Percentiles rank a stretch among this genome's conserved stretches.
These are phyloP conservation scores for Eudorina sp. DNA, from an alignment of 139 green algal species.

Conservation along the genomic window DNA sequence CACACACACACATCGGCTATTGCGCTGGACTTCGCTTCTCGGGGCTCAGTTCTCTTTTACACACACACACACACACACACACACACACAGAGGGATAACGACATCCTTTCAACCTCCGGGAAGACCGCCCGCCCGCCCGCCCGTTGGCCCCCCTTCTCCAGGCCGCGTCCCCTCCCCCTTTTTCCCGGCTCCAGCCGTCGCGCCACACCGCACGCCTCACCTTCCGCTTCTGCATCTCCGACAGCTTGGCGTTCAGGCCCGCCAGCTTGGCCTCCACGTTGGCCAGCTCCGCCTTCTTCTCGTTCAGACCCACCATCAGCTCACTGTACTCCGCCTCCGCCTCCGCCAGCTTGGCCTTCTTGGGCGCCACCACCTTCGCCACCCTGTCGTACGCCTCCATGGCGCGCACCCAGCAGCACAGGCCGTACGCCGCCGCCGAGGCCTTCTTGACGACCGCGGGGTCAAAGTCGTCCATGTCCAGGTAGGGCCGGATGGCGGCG, in stretches of 20 bases:
- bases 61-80: no score
- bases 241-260: constrained; percentile 78
- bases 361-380: constrained; percentile 71
- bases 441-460: constrained; percentile 71
- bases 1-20: no score
- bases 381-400: constrained; percentile 85
- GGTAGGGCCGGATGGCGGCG: constrained; percentile 68
- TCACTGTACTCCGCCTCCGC: constrained; percentile 65
- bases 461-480: constrained; percentile 71
- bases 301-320: constrained; percentile 75
- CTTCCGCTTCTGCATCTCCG: constrained; percentile 76
- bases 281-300: constrained; percentile 78
- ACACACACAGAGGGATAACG: no score
- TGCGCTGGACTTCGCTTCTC: no score
- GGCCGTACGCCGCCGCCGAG: constrained; percentile 75
- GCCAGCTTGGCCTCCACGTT: constrained; percentile 78
- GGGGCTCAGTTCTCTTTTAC: no score
- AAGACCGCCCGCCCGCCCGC: neutral
- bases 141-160: no score
- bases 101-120: neutral
- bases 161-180: neutral
- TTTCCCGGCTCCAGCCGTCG: no score
- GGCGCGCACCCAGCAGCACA: constrained; percentile 85
- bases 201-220: neutral
- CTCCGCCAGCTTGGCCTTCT: constrained; percentile 73